Base-by-base conservation (phyloP, 352 stramenopile genomes). In the Pythium sp. region DNA sequence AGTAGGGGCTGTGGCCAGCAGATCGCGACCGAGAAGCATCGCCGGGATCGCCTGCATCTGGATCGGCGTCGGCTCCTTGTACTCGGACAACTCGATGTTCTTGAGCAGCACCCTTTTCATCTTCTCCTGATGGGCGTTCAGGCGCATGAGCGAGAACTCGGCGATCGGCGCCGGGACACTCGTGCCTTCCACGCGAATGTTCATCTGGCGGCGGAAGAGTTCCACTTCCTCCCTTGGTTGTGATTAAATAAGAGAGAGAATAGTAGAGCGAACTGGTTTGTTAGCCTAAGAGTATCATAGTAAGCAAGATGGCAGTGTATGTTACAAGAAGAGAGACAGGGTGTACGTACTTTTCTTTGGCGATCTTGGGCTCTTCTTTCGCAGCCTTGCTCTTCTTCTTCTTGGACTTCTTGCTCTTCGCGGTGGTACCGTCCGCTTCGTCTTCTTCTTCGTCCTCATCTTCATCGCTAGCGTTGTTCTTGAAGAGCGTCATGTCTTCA, bases 21-120 rank as follows among this genome's bases (percentile, higher is more conserved):
- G 80, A 78, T 99, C 98, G 58, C 93, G 87, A 49, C 85, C 80
- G 15, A 85, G 77, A 9, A 98, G 68, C 62, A 99, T 69, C 47
- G 86, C 87, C 38, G 96, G 95, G 58, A 98, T 97, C 22, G 93
- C 85, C 75, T 98, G 94, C 98, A 99, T 99, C 78, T 99, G 98
- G 71, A 99, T 98, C 3, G 98, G 84, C 53, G 97, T 99, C 3
- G 98, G 98, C 72, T 99, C 97, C 72, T 98, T 98, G 92, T 98
- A 99, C 69, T 94, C 85, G 28, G 89, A 96, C 8, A 73, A 77
- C 60, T 95, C 89, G 43, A 96, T 92, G 72, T 94, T 96, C 43
- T 86, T 77, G 26, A 96, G 73, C 18, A 96, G 69, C 30, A 93
- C 67, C 20, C 67, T 61, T 49, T 84, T 87, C 73, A 95, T 84